Evolutionary conservation across 2,329 filamentous ascomycete species (phyloP), one percentile per base, ranked within the genome.

Genomic region (Trichoderma sp.): DNA sequence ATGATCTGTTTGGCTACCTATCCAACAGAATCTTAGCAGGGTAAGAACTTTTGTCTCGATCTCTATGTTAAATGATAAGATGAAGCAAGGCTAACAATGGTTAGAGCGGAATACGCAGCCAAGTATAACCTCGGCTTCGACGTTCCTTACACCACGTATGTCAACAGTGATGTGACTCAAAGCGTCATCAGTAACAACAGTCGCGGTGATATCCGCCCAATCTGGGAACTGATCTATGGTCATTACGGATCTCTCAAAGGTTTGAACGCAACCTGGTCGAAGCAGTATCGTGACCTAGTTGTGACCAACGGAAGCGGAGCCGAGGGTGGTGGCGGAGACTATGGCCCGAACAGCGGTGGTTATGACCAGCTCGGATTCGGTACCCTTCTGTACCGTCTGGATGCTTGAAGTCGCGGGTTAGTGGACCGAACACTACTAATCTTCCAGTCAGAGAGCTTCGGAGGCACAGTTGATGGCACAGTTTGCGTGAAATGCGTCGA

Each of bases 191-290:
- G n/a, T 15, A 62, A 39, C 21, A 6, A 6, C 6, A 62, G 21
- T 15, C 34, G 34, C 6, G 34, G 34, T 39, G 21, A 39, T 43
- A 36, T 62, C 34, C 60, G 60, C 21, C 60, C 60, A 14, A 62
- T 62, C 15, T 62, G 60, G 60, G 60, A 39, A 12, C 32, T 62
- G 6, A 62, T 62, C 6, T 62, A 62, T 43, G 60, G 60, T 2
- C 60, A 62, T 62, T 62, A 62, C 14, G 34, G 60, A 8, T 62
- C 60, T 4, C 60, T 62, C 12, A 62, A 62, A n/a, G 60, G 60
- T 3, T 15, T 62, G 60, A 62, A 62, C 1, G 60, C 60, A 26
- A 43, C 60, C 26, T 39, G 60, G 60, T 62, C 60, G 34, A 62
- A 62, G 21, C 60, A 62, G 32, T 62, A 62, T 39, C 60, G 60